phyloP scores from a whole-genome alignment of 306 rosid species.

The Rosa chinensis region DNA sequence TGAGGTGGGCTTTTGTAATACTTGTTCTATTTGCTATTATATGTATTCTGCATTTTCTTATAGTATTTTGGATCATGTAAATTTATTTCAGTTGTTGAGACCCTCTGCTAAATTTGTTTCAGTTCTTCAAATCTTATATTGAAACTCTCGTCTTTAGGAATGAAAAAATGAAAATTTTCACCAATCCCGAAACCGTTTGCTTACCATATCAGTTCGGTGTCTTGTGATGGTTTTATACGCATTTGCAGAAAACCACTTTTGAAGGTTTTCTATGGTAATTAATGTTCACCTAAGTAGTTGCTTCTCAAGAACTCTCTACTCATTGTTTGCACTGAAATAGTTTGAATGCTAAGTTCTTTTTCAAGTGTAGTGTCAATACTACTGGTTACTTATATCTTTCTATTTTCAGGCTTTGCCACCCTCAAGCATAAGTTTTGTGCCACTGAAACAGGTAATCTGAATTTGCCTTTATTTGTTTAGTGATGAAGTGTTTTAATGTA shows the following conservation, averaged over 20 bases:
- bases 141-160: not conserved
- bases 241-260: not conserved
- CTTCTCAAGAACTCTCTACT: not conserved
- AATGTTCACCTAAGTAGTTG: not conserved
- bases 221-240: not conserved
- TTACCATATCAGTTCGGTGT: not conserved
- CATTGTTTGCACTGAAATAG: not conserved
- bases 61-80: slow-evolving; percentile 1
- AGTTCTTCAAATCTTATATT: slow-evolving; percentile 1
- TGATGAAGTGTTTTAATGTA: not conserved
- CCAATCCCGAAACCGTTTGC: not conserved
- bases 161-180: not conserved
- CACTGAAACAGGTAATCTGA: slow-evolving; percentile 74
- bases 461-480: not conserved
- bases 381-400: slow-evolving; percentile 21
- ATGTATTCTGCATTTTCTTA: slow-evolving; percentile 14
- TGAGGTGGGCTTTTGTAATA: slow-evolving; percentile 59
- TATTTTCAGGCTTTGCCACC: slow-evolving; percentile 83
- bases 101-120: not conserved
- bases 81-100: not conserved
- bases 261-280: not conserved
- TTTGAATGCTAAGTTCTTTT: not conserved
- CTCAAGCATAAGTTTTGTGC: slow-evolving; percentile 67
- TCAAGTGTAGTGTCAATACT: not conserved
- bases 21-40: not conserved